phyloP scores from a whole-genome alignment of 345 rosid genomes.

The Erodium maritimum region DNA sequence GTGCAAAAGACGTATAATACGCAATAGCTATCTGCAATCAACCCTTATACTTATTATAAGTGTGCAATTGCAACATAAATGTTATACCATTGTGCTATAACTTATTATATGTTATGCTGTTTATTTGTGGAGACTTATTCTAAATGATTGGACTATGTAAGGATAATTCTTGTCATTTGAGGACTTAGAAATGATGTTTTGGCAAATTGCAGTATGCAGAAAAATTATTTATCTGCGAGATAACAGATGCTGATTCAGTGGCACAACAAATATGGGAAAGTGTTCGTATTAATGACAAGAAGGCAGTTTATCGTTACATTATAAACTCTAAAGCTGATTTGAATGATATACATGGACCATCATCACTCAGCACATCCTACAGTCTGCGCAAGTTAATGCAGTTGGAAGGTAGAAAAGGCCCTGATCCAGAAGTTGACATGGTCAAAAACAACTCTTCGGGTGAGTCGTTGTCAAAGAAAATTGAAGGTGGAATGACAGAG shows the following conservation, averaged over 20 bases:
- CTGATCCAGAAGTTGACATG: conserved; percentile 41
- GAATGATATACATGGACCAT: conserved; percentile 49
- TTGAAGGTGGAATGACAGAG: conserved; percentile 25
- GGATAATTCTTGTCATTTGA: neutral
- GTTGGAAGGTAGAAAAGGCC: conserved; percentile 56
- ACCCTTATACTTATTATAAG: too few species aligned
- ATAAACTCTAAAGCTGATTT: conserved; percentile 67
- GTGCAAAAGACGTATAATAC: too few species aligned
- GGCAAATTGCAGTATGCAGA: conserved; percentile 64
- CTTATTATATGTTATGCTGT: neutral
- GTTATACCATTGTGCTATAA: too few species aligned
- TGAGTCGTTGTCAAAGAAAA: conserved; percentile 47
- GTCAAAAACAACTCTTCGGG: too few species aligned
- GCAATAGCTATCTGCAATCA: too few species aligned
- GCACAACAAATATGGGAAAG: conserved; percentile 84
- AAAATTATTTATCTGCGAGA: conserved; percentile 69
- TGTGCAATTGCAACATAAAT: too few species aligned
- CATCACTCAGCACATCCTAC: conserved; percentile 48
- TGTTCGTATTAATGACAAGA: conserved; percentile 78
- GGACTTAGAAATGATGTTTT: neutral
- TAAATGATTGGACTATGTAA: neutral
- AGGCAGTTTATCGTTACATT: conserved; percentile 74
- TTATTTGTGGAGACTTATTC: too few species aligned
- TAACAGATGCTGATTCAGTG: conserved; percentile 46
- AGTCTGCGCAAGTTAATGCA: conserved; percentile 76